Evolutionary conservation across 495 filamentous ascomycete genomes (phyloP), one percentile per base, ranked within the genome.

Genomic region (Podospora pseudopauciseta): DNA sequence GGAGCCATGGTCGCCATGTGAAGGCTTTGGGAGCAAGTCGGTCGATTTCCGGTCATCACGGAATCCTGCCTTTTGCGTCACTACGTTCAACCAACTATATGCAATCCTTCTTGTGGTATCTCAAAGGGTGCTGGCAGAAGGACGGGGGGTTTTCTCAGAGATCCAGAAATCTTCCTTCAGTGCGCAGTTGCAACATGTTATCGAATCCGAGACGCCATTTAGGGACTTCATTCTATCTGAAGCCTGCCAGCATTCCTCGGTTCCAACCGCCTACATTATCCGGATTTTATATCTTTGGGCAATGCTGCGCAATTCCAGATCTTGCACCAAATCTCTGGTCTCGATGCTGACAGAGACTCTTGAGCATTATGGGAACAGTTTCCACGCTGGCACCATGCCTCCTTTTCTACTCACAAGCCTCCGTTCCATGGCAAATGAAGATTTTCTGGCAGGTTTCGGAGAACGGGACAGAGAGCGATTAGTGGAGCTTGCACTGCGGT

Each of bases 1-100:
- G 90, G 87, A 89, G 68, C 86, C 85, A 2, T 92, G 89, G 90
- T 80, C 78, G 3, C 82, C 86, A 64, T 85, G 85, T 32, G 74
- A 86, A 32, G 80, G 79, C 5, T 80, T 81, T 15, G 81, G 79
- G 0, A 70, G 70, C 9, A 60, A 53, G 70, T 61, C 65, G 65
- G 67, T 32, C 72, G 77, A 26, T 71, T 71, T 44, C 79, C 76
- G 66, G 75, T 76, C 66, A 71, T 70, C 83, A 7, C 81, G 85
- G 39, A 84, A 81, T 30, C 87, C 89, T 13, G 76, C 86, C 0
- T 80, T 83, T n/a, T 81, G 84, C 59, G 72, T 88, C 5, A 90
- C 86, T 74, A 89, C 85, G 32, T 89, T 90, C 74, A 90, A 90
- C 71, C 81, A 85, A 54, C 64, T 90, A 18, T 75, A 56, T 72